A percentile compares a stretch with the other conserved stretches of the same genome.
phyloP scores from a whole-genome alignment of 108 stramenopile genomes.

The Nitzschia sp. region DNA sequence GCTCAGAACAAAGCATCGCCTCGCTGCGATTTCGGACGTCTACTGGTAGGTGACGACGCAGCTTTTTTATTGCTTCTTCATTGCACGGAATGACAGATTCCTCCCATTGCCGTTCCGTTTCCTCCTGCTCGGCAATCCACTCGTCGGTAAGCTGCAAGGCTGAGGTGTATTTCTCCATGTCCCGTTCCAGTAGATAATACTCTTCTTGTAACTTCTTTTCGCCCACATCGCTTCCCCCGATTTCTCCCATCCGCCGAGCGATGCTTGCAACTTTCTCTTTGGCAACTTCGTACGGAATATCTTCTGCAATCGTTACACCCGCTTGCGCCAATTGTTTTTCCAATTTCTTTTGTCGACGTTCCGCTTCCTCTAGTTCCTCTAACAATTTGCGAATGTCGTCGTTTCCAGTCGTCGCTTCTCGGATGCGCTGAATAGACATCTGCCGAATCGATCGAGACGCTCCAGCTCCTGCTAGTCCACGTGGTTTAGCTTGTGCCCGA shows the following conservation, averaged over 20 bases:
- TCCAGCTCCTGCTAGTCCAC: neutral
- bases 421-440: constrained; percentile 25
- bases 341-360: constrained; percentile 26
- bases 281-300: constrained; percentile 38
- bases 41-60: constrained; percentile 47
- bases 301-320: constrained; percentile 40
- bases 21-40: constrained; percentile 29
- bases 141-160: constrained; percentile 39
- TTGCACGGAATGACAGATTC: constrained; percentile 20
- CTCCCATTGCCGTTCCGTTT: constrained; percentile 42
- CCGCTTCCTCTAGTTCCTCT: constrained; percentile 35
- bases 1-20: constrained; percentile 1
- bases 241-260: constrained; percentile 29
- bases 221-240: constrained; percentile 18
- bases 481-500: neutral
- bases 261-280: constrained; percentile 33
- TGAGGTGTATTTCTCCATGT: constrained; percentile 39
- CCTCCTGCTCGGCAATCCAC: constrained; percentile 30
- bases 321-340: constrained; percentile 36
- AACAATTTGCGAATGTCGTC: constrained; percentile 24
- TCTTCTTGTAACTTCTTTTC: constrained; percentile 21
- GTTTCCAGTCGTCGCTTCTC: neutral
- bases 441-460: constrained; percentile 13
- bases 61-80: constrained; percentile 20
- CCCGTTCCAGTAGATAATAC: constrained; percentile 32